A percentile compares a stretch with the other conserved stretches of the same genome.
These are phyloP conservation scores for Penicillium janthinellum DNA, from an alignment of 2,329 filamentous ascomycete species.

Conservation along the genomic window DNA sequence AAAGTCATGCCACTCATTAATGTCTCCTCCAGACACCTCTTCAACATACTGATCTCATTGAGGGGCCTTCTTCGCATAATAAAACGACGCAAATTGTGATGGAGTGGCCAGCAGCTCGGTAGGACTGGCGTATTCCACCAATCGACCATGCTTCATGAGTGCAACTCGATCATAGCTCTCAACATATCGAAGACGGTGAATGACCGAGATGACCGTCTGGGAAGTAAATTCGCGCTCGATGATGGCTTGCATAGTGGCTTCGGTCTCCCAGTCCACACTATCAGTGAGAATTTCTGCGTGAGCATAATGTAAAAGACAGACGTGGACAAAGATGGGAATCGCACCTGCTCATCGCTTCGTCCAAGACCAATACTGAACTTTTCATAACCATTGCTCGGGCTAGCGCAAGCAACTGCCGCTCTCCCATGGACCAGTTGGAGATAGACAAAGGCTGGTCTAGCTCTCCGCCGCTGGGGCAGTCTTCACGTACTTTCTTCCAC, in stretches of 20 bases:
- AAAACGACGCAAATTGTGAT: constrained; percentile 5
- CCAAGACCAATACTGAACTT: constrained; percentile 17
- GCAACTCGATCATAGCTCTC: constrained; percentile 31
- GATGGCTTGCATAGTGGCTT: constrained; percentile 31
- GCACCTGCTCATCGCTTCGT: constrained; percentile 27
- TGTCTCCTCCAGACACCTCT: not conserved
- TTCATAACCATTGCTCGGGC: constrained; percentile 62
- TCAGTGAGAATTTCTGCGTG: not conserved
- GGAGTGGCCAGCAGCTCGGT: not conserved
- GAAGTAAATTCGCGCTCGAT: constrained; percentile 27
- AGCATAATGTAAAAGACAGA: not conserved
- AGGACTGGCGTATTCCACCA: constrained; percentile 18
- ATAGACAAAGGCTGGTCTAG: constrained; percentile 37
- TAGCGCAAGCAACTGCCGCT: constrained; percentile 71
- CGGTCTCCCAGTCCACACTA: constrained; percentile 21
- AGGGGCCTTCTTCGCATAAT: not conserved
- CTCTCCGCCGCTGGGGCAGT: constrained; percentile 14
- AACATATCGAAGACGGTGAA: constrained; percentile 31
- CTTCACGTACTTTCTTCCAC: constrained; percentile 24
- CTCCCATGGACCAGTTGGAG: constrained; percentile 66
- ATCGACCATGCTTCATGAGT: constrained; percentile 27
- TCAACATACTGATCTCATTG: not conserved
- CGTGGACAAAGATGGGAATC: not conserved
- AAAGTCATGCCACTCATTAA: too few relatives aligned
- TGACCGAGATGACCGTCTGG: constrained; percentile 33